Base-by-base conservation (phyloP, 352 stramenopile genomes). In the Pythium scleroteichum region DNA sequence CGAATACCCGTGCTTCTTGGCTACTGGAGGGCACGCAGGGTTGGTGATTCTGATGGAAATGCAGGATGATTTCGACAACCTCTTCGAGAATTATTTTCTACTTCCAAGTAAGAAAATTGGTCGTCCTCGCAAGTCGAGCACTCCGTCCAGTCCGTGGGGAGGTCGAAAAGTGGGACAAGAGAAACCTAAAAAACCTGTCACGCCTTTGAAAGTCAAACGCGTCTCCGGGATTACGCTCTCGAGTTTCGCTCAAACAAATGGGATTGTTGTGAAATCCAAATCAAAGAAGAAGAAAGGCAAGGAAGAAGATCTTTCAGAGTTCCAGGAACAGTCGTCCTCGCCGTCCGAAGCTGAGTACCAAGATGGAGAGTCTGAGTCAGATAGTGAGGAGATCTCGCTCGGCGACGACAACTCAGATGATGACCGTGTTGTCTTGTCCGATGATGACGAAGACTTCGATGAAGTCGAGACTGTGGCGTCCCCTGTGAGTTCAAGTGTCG, bases 21-120 rank as follows among this genome's bases (percentile, higher is more conserved):
- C 82, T 10, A 71, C 69, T 22, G 82, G 67, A 29, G 84, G 84
- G 6, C 84, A 94, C 42, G 82, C 84, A 4, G 84, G 82, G 0
- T 68, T 94, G n/a, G 68, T 94, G 1, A 72, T 94, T 20, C 64
- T 94, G 39, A 69, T 91, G 44, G 79, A 92, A 23, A 68, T 92
- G 57, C 80, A 92, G 38, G 59, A 82, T 2, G 57, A 74, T 16
- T 66, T 93, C 2, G 79, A 91, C 44, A 75, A 71, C 45, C 38
- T 90, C 14, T 67, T 88, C 14, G 41, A 72, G 26, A 79, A 74
- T 2, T 75, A 85, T 35, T 90, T 85, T 19, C 51, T 76, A 45
- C 69, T 79, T 12, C 62, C 73, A 7, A 73, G 55, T 3, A 85
- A 84, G 57, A 85, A 82, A 33, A 75, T 79, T 5, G 79, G 79